Conservation (phyloP, 805 yeast genomes). For the Torulaspora maleeae region DNA sequence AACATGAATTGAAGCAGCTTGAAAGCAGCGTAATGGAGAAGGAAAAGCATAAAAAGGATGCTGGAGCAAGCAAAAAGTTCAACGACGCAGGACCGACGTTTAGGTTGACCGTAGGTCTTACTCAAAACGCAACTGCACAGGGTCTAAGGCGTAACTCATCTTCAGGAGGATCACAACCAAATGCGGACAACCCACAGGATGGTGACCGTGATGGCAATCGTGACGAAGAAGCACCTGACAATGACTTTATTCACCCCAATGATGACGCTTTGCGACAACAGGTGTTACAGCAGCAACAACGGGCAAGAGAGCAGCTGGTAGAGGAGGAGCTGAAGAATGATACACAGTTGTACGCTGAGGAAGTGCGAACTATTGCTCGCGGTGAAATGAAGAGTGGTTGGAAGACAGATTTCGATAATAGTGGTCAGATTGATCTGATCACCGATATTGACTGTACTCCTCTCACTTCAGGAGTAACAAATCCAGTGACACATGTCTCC, state of each 20-base stretch:
- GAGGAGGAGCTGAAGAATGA: constrained; percentile 34
- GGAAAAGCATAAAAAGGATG: constrained; percentile 33
- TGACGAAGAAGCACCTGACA: constrained; percentile 29
- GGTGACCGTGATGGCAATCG: constrained; percentile 38
- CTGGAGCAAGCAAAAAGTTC: constrained; percentile 34
- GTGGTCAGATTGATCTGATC: constrained; percentile 75
- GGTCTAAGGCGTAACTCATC: constrained; percentile 5
- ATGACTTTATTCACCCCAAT: constrained; percentile 34
- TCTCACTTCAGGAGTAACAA: constrained; percentile 49
- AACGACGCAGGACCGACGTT: constrained; percentile 39
- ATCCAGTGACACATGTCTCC: constrained; percentile 43
- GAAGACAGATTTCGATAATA: constrained; percentile 83
- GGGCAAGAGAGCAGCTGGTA: constrained; percentile 31
- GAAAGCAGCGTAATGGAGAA: constrained; percentile 26
- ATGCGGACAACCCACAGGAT: constrained; percentile 24
- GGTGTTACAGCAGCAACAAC: constrained; percentile 31
- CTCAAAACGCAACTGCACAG: constrained; percentile 28
- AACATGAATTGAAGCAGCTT: constrained; percentile 40
- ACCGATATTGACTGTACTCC: constrained; percentile 62
- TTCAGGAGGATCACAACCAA: constrained; percentile 9
- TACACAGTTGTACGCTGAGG: constrained; percentile 58
- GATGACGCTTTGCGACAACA: constrained; percentile 37
- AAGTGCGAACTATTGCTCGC: constrained; percentile 62
- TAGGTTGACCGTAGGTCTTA: constrained; percentile 34
- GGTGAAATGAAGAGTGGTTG: constrained; percentile 90